phyloP scores from a whole-genome alignment of 2,329 filamentous ascomycete species.

The Rhinocladiella similis region DNA sequence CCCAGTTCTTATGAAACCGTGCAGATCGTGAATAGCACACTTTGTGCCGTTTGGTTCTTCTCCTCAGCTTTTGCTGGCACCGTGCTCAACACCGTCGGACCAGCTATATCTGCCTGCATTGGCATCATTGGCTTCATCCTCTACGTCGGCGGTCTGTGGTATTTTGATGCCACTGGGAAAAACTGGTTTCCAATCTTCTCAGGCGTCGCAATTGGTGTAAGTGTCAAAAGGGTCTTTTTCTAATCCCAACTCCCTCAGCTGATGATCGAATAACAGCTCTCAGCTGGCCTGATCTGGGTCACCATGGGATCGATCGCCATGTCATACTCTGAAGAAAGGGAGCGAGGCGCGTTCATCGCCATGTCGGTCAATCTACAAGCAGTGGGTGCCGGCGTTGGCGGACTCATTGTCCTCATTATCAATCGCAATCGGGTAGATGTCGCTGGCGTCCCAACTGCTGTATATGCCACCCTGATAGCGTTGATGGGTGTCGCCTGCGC shows the following conservation, averaged over 20 bases:
- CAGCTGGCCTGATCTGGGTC: constrained; percentile 32
- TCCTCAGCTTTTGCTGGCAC: constrained; percentile 15
- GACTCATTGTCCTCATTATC: constrained; percentile 14
- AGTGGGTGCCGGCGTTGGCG: constrained; percentile 24
- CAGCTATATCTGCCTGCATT: constrained; percentile 12
- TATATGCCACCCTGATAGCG: constrained; percentile 11
- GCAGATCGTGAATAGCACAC: constrained; percentile 14
- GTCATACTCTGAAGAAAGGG: constrained; percentile 37
- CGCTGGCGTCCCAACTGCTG: constrained; percentile 8
- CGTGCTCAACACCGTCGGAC: constrained; percentile 15
- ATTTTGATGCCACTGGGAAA: constrained; percentile 12
- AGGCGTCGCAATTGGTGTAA: constrained; percentile 7
- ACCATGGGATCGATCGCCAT: constrained; percentile 35
- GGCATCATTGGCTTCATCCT: constrained; percentile 14
- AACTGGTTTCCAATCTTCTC: constrained; percentile 8
- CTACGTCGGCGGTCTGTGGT: constrained; percentile 16
- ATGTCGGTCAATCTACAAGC: constrained; percentile 35
- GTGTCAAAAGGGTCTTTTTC: background rate
- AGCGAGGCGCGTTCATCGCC: constrained; percentile 34
- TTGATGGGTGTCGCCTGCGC: constrained; percentile 8
- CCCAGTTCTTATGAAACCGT: constrained; percentile 13
- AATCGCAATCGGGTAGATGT: constrained; percentile 3
- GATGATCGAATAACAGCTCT: constrained; percentile 1
- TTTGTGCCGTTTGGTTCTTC: constrained; percentile 15
- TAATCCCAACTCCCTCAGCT: background rate